Evolutionary conservation across 1,284 basidiomycete genomes (phyloP).

Genomic region (Mycena sp.): DNA sequence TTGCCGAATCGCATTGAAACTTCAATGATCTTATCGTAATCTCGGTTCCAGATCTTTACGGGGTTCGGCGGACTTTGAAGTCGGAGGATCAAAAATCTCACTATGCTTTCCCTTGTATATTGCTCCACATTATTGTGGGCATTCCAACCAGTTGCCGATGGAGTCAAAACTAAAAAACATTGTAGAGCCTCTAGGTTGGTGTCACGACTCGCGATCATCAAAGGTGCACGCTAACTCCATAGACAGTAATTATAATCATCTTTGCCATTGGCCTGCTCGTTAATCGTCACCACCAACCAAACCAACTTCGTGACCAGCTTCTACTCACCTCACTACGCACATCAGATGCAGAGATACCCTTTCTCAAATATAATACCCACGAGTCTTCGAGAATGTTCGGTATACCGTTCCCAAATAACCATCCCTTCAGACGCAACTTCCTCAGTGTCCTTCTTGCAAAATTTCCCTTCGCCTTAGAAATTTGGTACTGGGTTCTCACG

Average conservation of each 20-base stretch:
- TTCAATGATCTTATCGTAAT: too few relatives aligned
- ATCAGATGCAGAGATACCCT: background rate
- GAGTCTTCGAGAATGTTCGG: background rate
- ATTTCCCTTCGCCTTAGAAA: slow-evolving; percentile 12
- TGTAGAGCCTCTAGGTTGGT: background rate
- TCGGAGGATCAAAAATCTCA: too few relatives aligned
- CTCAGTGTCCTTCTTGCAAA: slow-evolving; percentile 6
- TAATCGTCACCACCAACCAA: background rate
- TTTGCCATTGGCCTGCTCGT: background rate
- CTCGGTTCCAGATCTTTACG: too few relatives aligned
- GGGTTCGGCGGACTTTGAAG: too few relatives aligned
- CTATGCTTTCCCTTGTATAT: too few relatives aligned
- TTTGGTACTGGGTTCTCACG: slow-evolving; percentile 13
- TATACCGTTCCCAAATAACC: background rate
- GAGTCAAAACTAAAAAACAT: background rate
- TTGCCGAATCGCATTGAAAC: too few relatives aligned
- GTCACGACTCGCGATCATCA: background rate
- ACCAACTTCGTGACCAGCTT: background rate
- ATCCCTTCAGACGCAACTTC: background rate
- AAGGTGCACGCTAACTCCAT: background rate
- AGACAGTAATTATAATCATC: background rate
- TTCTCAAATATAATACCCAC: background rate
- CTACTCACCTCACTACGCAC: too few relatives aligned
- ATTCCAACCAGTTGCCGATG: too few relatives aligned
- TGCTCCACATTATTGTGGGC: too few relatives aligned